These are phyloP conservation scores for Heracleum sosnowskyi DNA, from an alignment of 129 eudicot species.

Conservation along the genomic window DNA sequence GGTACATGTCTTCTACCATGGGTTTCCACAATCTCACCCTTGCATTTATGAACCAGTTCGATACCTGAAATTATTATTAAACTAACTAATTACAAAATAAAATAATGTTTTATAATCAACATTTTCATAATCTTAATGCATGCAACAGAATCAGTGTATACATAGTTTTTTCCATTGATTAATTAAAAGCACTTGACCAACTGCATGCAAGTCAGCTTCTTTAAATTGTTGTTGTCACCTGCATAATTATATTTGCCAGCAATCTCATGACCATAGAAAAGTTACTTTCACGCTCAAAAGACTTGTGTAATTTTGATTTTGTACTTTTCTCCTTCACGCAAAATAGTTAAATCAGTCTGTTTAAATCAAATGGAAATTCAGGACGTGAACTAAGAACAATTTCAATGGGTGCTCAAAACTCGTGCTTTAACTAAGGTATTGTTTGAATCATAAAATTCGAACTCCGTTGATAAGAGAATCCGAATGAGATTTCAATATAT, in stretches of 20 bases:
- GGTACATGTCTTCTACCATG: slow-evolving; percentile 98
- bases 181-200: neutral
- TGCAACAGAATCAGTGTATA: neutral
- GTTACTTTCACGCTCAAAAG: neutral
- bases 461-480: too few relatives aligned
- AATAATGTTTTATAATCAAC: too few relatives aligned
- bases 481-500: too few relatives aligned
- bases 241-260: neutral
- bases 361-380: neutral
- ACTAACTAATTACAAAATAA: too few relatives aligned
- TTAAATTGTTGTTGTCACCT: neutral
- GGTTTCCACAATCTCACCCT: slow-evolving; percentile 99
- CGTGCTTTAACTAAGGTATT: too few relatives aligned
- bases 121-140: neutral
- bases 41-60: slow-evolving; percentile 99
- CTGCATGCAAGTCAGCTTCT: neutral
- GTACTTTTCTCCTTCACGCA: neutral
- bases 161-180: neutral
- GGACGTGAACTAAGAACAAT: neutral
- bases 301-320: neutral
- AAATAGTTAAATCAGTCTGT: neutral
- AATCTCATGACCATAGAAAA: neutral
- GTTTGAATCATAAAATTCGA: too few relatives aligned
- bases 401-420: too few relatives aligned
- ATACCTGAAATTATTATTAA: too few relatives aligned